Evolutionary conservation across 129 eudicot species (phyloP), one percentile per base, ranked within the genome.

Genomic region (Pittosporum tobira): DNA sequence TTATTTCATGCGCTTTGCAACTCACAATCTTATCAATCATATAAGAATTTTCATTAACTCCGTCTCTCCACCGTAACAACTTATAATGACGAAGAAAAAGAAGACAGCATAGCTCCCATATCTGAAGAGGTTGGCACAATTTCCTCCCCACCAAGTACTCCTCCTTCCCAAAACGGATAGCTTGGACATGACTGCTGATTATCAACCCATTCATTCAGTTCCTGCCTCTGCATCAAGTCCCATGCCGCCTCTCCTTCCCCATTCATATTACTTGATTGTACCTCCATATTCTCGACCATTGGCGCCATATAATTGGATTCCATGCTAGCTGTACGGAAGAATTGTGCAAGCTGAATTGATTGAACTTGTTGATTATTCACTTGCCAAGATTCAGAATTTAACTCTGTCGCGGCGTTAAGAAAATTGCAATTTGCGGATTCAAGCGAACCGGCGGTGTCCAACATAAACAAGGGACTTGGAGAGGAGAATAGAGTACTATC

Each of bases 121-220:
- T 65, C 81, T 47, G 96, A 75, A 40, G 93, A 23, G 51, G 73
- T 42, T 50, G 80, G 60, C 28, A 40, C 72, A 46, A 28, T 51
- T n/a, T n/a, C n/a, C 29, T 73, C 85, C 66, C 72, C 79, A 26
- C 73, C 78, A 66, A 74, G 62, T 11, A 63, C 71, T 36, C 70
- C 51, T 57, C 65, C 82, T 57, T 68, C 86, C 96, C 96, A 88
- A 64, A 77, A 84, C 66, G 78, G 75, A 71, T 75, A 81, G 26
- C 77, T 70, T 45, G 84, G 75, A 70, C 79, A 79, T 46, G 69
- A 71, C 16, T 76, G 87, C 51, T 65, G 51, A 27, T 63, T 57
- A 54, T 75, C 87, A 34, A 70, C 77, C 96, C 96, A 88, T 57
- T 75, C 82, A 80, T 72, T 86, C 13, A 79, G 51, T 73, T 73